phyloP scores from a whole-genome alignment of 768 basidiomycete species.

The Lentinula raphanica region DNA sequence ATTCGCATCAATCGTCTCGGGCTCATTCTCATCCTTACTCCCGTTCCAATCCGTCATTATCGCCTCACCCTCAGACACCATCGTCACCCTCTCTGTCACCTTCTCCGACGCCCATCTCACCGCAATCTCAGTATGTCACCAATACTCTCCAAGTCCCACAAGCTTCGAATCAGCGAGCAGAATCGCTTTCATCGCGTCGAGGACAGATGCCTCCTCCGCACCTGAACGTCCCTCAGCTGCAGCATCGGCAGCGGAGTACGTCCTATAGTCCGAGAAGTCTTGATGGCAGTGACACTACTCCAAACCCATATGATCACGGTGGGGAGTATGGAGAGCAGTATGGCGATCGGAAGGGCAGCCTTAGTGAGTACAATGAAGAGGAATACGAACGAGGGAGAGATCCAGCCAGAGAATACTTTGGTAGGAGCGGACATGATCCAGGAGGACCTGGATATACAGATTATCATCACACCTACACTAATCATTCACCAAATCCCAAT shows the following conservation, averaged over 20 bases:
- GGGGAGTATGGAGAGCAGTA: slow-evolving; percentile 38
- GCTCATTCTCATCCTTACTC: slow-evolving; percentile 25
- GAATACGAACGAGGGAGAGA: background rate
- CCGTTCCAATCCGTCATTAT: slow-evolving; percentile 42
- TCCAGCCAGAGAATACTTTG: background rate
- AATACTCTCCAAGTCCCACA: slow-evolving; percentile 27
- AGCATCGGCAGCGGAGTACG: slow-evolving; percentile 33
- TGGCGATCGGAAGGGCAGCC: background rate
- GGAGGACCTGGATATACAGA: background rate
- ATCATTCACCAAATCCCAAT: slow-evolving; percentile 44
- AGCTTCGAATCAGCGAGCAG: slow-evolving; percentile 27
- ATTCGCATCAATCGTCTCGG: slow-evolving; percentile 29
- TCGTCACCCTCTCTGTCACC: background rate
- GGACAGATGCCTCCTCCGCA: slow-evolving; percentile 32
- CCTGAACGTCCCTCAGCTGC: slow-evolving; percentile 32
- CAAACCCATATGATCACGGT: slow-evolving; percentile 31
- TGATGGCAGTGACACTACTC: background rate
- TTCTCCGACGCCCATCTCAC: background rate
- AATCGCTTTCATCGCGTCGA: slow-evolving; percentile 26
- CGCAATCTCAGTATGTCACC: background rate
- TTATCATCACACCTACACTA: background rate
- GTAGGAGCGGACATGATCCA: background rate
- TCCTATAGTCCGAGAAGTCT: slow-evolving; percentile 23
- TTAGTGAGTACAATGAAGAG: background rate
- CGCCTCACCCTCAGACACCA: background rate